phyloP scores from a whole-genome alignment of 352 stramenopile genomes.

The Aphanomyces stellatus region DNA sequence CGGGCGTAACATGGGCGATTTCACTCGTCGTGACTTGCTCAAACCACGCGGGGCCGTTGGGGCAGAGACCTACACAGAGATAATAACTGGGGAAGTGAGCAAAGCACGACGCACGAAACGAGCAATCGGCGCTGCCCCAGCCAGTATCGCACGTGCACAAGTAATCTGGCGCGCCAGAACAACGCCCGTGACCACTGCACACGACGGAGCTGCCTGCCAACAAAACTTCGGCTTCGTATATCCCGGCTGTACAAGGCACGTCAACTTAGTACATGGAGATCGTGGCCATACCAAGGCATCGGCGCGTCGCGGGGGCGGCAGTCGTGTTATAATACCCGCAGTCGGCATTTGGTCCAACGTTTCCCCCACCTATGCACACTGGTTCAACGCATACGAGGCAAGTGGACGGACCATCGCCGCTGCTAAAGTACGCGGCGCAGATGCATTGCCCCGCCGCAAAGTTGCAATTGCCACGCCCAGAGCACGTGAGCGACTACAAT shows the following conservation, averaged over 20 bases:
- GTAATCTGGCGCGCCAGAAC: slow-evolving; percentile 33
- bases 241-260: not conserved
- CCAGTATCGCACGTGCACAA: slow-evolving; percentile 44
- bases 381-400: no score
- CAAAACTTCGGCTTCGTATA: not conserved
- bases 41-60: slow-evolving; percentile 50
- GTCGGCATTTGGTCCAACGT: slow-evolving; percentile 22
- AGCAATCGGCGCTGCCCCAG: slow-evolving; percentile 52
- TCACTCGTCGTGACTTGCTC: slow-evolving; percentile 42
- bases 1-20: slow-evolving; percentile 40
- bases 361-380: slow-evolving; percentile 25
- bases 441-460: slow-evolving; percentile 35
- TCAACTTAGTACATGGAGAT: slow-evolving; percentile 30
- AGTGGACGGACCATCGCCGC: slow-evolving; percentile 40
- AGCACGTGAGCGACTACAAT: slow-evolving; percentile 57
- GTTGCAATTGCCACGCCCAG: slow-evolving; percentile 47
- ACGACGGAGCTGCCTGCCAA: slow-evolving; percentile 28
- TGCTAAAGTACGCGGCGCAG: slow-evolving; percentile 38
- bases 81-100: no score
- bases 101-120: no score
- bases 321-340: slow-evolving; percentile 29
- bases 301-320: slow-evolving; percentile 23
- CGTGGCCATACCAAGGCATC: no score
- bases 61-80: no score
- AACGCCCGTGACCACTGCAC: slow-evolving; percentile 55